Base-by-base conservation (phyloP, 2,329 filamentous ascomycete species). In the Hymenoscyphus occultus region DNA sequence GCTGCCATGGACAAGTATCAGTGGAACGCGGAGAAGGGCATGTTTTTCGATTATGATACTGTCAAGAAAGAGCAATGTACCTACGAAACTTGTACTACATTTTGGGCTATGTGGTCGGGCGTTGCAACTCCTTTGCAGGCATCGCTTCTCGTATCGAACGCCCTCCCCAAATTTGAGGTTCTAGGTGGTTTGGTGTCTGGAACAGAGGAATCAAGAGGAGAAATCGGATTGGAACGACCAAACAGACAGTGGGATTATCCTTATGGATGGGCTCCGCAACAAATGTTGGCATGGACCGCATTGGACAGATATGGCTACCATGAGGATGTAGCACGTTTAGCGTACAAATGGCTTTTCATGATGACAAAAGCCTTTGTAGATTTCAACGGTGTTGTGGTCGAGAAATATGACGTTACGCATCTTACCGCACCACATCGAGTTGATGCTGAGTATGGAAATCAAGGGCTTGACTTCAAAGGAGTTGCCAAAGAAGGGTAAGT, bases 221-320 rank as follows among this genome's bases (percentile, higher is more conserved):
- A 83, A 39, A 82, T 97, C 67, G 88, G 90, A 13, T 78, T 97
- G 48, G 86, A 93, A 71, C 86, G 94, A 59, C 95, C 95, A 7
- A 98, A 97, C 77, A 88, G 95, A 71, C 95, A 99, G 77, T 99
- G 95, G 95, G 95, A 99, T 77, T 98, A 93, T 76, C 95, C 95
- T 0, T 98, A 95, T 75, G 95, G 95, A 66, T 99, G 95, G 95
- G 95, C 95, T 63, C 95, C 95, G 39, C 95, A 99, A 81, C 95
- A 99, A 81, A 98, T 99, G 80, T 86, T 99, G 54, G 94, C 95
- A 0, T 99, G 95, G 95, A 93, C 92, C 0, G 95, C 93, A 2
- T 81, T 99, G 65, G 85, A 93, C 73, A 89, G 93, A 19, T 99
- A 98, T 75, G 93, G 93, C 63, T 98, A 96, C 76, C 88, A 90